Evolutionary conservation across 768 basidiomycete species (phyloP).

Genomic region (Naganishia randhawae): DNA sequence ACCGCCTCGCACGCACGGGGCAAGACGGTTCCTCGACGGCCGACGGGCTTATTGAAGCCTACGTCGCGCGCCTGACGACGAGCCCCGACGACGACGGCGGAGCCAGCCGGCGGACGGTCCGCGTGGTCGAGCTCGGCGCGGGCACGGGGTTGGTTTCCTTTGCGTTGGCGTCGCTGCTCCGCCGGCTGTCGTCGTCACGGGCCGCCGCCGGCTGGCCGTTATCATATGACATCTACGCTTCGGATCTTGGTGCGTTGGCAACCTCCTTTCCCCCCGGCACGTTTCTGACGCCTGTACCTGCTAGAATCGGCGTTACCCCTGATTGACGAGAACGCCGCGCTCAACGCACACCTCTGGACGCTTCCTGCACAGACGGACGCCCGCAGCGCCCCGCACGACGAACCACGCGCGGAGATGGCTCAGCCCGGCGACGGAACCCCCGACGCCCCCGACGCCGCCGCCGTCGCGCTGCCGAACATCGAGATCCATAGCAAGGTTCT

Average conservation of each 20-base stretch:
- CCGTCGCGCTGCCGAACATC: conserved; percentile 29
- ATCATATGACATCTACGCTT: conserved; percentile 40
- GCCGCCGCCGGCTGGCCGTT: conserved; percentile 54
- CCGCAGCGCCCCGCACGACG: background rate
- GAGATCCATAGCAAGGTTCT: conserved; percentile 54
- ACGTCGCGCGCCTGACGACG: background rate
- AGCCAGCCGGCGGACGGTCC: background rate
- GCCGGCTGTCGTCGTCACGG: background rate
- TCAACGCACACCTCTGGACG: conserved; percentile 49
- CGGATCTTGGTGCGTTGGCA: background rate
- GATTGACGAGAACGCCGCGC: conserved; percentile 65
- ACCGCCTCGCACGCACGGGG: background rate
- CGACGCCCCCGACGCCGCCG: background rate
- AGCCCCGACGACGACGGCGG: background rate
- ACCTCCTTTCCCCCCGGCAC: background rate
- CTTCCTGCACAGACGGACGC: background rate
- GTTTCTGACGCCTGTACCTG: background rate
- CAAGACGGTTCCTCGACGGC: background rate
- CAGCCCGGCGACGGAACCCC: background rate
- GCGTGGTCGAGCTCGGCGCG: conserved; percentile 69
- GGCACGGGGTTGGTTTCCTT: conserved; percentile 81
- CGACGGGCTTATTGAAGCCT: background rate
- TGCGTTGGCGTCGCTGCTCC: conserved; percentile 56
- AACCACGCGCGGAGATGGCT: background rate
- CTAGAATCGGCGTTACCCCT: conserved; percentile 76